These are phyloP conservation scores for Buddleja alternifolia DNA, from an alignment of 257 asterid species.

Conservation along the genomic window DNA sequence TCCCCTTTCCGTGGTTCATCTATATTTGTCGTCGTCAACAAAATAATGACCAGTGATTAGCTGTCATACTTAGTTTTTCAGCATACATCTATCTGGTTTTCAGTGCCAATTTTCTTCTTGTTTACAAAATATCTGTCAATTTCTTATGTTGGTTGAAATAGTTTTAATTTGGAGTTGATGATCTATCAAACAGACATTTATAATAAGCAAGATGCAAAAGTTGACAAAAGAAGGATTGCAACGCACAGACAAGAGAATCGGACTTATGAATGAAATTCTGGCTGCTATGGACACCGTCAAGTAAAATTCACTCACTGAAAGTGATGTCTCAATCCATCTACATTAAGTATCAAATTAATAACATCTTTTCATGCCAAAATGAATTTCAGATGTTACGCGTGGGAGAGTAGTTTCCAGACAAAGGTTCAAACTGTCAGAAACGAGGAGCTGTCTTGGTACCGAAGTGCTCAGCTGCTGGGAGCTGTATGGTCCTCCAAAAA, in stretches of 20 bases:
- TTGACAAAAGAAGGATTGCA: conserved; percentile 88
- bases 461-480: conserved; percentile 80
- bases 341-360: conserved; percentile 24
- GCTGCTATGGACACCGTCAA: conserved; percentile 99
- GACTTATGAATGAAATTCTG: conserved; percentile 95
- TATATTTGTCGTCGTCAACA: no score
- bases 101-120: no score
- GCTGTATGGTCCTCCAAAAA: conserved; percentile 61
- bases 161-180: conserved; percentile 24
- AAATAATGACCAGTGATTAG: no score
- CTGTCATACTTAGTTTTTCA: no score
- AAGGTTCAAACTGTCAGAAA: conserved; percentile 79
- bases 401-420: conserved; percentile 89
- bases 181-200: conserved; percentile 62
- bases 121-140: background rate
- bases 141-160: conserved; percentile 13
- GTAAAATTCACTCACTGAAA: conserved; percentile 46
- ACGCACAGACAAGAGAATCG: conserved; percentile 93
- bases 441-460: conserved; percentile 89
- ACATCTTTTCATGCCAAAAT: conserved; percentile 24
- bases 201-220: conserved; percentile 91
- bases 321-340: conserved; percentile 6
- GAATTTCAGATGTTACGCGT: conserved; percentile 85
- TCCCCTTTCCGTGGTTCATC: no score
- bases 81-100: no score